Evolutionary conservation across 805 yeast genomes (phyloP), one percentile per base, ranked within the genome.

Genomic region (Candida multigemmis): DNA sequence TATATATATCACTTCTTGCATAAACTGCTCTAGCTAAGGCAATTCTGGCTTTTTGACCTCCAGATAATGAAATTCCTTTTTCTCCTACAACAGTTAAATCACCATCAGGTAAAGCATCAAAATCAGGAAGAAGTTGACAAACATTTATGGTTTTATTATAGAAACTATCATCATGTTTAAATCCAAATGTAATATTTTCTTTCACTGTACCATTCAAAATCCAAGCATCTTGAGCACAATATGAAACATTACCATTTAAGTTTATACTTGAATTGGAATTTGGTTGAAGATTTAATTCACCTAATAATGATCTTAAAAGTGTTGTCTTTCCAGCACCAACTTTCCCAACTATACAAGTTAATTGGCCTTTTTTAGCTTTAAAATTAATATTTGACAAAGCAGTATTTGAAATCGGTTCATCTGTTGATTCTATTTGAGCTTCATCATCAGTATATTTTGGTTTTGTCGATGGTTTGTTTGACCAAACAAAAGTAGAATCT

Each of bases 61-160:
- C 66, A 27, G 60, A 51, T 14, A 60, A 39, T 3, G 66, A 54
- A 21, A 59, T 56, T 19, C 65, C 66, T 36, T 59, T 59, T 30
- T 59, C 65, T 5, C 66, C 66, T n/a, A 60, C 65, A 25, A 52
- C 44, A n/a, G 65, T 59, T 24, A 36, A 41, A 37, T 59, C 65
- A 13, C 59, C 63, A 36, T 60, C 65, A 3, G 65, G 60, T 25
- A 59, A 45, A 4, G 43, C 36, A 15, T 42, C 43, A 28, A 59
- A 46, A 34, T 60, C 66, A 12, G 57, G 38, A 6, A 42, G 20
- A 14, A 60, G 46, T 31, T 57, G 53, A 41, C 66, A 60, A 4
- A 64, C 65, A 15, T 44, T 48, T 14, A 60, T 36, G 4, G 62
- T 55, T 16, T 36, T 40, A 12, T 46, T 34, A 31, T 59, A 60